Percentiles rank a stretch among this genome's conserved stretches.
These are phyloP conservation scores for Lachancea kluyveri DNA, from an alignment of 805 yeast species.

Conservation along the genomic window DNA sequence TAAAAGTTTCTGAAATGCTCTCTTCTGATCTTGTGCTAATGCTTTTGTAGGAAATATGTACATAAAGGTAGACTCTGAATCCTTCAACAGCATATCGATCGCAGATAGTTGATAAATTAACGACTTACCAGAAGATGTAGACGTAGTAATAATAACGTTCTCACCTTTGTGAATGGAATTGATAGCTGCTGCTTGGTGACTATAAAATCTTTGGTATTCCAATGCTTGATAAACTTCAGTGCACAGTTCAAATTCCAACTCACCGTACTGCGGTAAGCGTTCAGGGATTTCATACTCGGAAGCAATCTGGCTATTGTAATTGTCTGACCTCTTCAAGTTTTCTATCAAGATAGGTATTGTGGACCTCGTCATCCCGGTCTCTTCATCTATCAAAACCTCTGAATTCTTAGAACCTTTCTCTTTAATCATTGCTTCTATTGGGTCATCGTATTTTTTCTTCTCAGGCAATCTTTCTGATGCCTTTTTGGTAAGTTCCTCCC, in stretches of 20 bases:
- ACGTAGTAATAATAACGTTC: slow-evolving; percentile 84
- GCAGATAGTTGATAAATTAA: slow-evolving; percentile 88
- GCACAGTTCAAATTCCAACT: slow-evolving; percentile 40
- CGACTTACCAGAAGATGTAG: slow-evolving; percentile 96
- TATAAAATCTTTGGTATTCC: slow-evolving; percentile 47
- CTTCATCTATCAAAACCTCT: slow-evolving; percentile 20
- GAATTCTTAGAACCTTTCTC: slow-evolving; percentile 17
- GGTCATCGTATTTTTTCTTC: slow-evolving; percentile 47
- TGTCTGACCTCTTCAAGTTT: slow-evolving; percentile 39
- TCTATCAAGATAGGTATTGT: slow-evolving; percentile 44
- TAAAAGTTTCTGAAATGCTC: slow-evolving; percentile 61
- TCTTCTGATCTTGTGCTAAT: slow-evolving; percentile 90
- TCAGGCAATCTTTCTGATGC: slow-evolving; percentile 42
- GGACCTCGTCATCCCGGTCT: slow-evolving; percentile 30
- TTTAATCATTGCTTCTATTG: slow-evolving; percentile 51
- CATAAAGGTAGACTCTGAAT: slow-evolving; percentile 55
- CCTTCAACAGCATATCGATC: slow-evolving; percentile 39
- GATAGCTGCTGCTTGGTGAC: slow-evolving; percentile 80
- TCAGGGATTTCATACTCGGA: slow-evolving; percentile 42
- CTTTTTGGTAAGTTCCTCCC: slow-evolving; percentile 32
- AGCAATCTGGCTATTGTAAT: slow-evolving; percentile 61
- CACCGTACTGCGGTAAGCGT: slow-evolving; percentile 40
- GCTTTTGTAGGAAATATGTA: slow-evolving; percentile 97
- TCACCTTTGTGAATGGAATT: slow-evolving; percentile 47
- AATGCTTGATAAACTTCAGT: slow-evolving; percentile 50